phyloP scores from a whole-genome alignment of 2,329 filamentous ascomycete species.

The Elsinoe batatas region DNA sequence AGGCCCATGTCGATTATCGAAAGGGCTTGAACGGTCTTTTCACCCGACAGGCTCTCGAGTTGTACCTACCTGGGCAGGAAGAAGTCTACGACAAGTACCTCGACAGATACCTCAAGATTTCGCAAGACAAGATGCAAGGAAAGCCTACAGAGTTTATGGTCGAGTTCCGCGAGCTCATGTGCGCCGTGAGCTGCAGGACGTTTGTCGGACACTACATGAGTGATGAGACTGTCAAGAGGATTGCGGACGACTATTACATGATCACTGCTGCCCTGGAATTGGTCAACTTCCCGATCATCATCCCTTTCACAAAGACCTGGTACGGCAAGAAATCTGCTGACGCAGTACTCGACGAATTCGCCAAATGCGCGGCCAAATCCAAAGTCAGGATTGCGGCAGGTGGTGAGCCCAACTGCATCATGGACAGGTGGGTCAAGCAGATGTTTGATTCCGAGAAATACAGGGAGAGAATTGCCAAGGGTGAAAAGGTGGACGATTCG shows the following conservation, averaged over 20 bases:
- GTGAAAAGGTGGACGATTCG: slow-evolving; percentile 48
- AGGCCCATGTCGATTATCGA: slow-evolving; percentile 89
- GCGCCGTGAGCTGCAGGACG: slow-evolving; percentile 88
- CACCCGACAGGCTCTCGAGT: slow-evolving; percentile 77
- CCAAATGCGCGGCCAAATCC: slow-evolving; percentile 80
- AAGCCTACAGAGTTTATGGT: slow-evolving; percentile 81
- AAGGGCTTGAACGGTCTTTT: slow-evolving; percentile 94
- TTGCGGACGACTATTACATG: slow-evolving; percentile 92
- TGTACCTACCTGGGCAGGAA: slow-evolving; percentile 85
- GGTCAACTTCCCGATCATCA: slow-evolving; percentile 95
- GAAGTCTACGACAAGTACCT: slow-evolving; percentile 87
- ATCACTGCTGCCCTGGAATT: slow-evolving; percentile 93
- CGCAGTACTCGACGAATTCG: slow-evolving; percentile 77
- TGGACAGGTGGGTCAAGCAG: slow-evolving; percentile 85
- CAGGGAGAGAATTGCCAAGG: slow-evolving; percentile 66
- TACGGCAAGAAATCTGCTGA: slow-evolving; percentile 89
- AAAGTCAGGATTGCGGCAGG: slow-evolving; percentile 73
- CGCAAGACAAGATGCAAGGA: slow-evolving; percentile 50
- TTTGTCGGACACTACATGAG: slow-evolving; percentile 95
- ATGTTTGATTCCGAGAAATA: slow-evolving; percentile 81
- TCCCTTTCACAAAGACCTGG: slow-evolving; percentile 88
- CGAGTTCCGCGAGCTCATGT: slow-evolving; percentile 88
- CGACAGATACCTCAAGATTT: slow-evolving; percentile 64
- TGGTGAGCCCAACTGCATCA: slow-evolving; percentile 79
- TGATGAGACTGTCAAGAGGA: slow-evolving; percentile 82